Evolutionary conservation across 768 basidiomycete genomes (phyloP).

Genomic region (Hypsizygus marmoreus): DNA sequence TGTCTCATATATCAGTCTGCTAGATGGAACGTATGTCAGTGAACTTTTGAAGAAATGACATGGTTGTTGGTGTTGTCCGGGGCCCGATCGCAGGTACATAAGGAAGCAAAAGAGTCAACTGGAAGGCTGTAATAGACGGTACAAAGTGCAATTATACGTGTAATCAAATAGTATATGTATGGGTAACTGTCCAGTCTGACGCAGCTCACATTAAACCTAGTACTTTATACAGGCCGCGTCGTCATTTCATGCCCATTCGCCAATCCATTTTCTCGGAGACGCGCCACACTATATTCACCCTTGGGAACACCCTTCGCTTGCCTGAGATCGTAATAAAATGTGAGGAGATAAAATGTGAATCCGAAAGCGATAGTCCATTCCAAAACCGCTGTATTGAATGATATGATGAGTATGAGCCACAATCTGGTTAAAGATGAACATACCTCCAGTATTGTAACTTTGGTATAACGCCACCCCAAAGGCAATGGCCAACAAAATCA

Average conservation of each 20-base stretch:
- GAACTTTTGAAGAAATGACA: too few species aligned
- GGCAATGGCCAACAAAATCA: conserved; percentile 63
- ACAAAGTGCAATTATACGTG: too few species aligned
- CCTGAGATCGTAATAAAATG: conserved; percentile 73
- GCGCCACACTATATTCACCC: conserved; percentile 43
- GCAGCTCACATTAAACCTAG: too few species aligned
- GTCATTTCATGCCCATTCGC: background rate
- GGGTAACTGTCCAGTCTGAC: too few species aligned
- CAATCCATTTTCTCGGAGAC: conserved; percentile 22
- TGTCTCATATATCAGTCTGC: too few species aligned
- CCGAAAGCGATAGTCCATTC: conserved; percentile 78
- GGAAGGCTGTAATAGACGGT: too few species aligned
- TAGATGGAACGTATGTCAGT: too few species aligned
- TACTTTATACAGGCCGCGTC: too few species aligned
- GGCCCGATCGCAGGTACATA: too few species aligned
- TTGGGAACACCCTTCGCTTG: conserved; percentile 53
- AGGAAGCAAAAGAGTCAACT: too few species aligned
- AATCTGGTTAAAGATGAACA: conserved; percentile 2
- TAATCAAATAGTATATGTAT: too few species aligned
- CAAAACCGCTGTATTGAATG: conserved; percentile 47
- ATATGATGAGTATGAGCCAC: background rate
- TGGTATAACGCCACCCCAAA: conserved; percentile 57
- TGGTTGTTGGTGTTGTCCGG: too few species aligned
- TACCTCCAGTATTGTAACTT: conserved; percentile 52
- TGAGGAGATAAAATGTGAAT: conserved; percentile 72